Percentiles rank a stretch among this genome's conserved stretches.
phyloP scores from a whole-genome alignment of 208 protist species.

The Leishmania lainsoni region DNA sequence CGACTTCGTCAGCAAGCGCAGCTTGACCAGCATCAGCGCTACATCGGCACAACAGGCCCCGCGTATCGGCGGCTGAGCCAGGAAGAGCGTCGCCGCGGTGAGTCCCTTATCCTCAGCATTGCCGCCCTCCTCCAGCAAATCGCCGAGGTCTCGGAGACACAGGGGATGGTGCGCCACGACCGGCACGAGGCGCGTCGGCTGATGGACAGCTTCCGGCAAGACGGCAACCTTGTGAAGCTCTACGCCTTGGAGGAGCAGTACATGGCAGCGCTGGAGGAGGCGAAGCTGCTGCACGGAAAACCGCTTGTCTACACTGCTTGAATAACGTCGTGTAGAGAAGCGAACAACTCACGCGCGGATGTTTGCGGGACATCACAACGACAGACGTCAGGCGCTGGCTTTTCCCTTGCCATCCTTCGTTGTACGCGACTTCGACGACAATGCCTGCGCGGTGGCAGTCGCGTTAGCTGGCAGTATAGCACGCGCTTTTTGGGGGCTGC shows the following conservation, averaged over 20 bases:
- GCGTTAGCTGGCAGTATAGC: background rate
- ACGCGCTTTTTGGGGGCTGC: background rate
- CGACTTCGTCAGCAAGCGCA: slow-evolving; percentile 14
- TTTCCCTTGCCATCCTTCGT: background rate
- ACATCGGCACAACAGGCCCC: slow-evolving; percentile 24
- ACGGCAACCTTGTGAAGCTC: slow-evolving; percentile 53
- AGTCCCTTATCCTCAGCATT: slow-evolving; percentile 51
- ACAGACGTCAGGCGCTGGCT: background rate
- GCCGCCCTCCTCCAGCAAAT: slow-evolving; percentile 58
- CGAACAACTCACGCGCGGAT: background rate
- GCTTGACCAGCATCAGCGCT: slow-evolving; percentile 22
- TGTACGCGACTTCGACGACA: background rate
- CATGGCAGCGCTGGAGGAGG: slow-evolving; percentile 36
- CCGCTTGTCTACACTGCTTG: slow-evolving; percentile 24
- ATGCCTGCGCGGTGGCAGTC: background rate
- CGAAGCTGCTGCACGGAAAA: slow-evolving; percentile 37
- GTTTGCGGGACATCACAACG: background rate
- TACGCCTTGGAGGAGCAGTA: slow-evolving; percentile 51
- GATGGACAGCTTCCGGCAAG: slow-evolving; percentile 45
- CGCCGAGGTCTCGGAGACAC: slow-evolving; percentile 35
- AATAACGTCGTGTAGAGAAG: background rate
- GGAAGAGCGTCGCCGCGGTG: slow-evolving; percentile 49
- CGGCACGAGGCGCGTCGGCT: slow-evolving; percentile 48
- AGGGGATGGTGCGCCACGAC: slow-evolving; percentile 46
- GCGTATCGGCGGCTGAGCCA: slow-evolving; percentile 26